These are phyloP conservation scores for Macrolepiota fuliginosa DNA, from an alignment of 768 basidiomycete genomes.

Conservation along the genomic window DNA sequence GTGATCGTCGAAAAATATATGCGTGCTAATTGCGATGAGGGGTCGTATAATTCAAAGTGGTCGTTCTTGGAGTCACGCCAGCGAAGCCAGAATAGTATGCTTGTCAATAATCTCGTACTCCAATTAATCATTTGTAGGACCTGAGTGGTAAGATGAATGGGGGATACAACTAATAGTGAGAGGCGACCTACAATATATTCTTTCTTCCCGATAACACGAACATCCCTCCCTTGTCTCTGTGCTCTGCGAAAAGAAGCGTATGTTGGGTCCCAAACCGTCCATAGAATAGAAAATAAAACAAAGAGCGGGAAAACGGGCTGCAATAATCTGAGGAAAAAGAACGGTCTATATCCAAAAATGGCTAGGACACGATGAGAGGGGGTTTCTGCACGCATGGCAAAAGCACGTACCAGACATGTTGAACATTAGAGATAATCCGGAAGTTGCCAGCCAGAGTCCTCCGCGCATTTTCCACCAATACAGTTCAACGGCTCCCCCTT, in stretches of 20 bases:
- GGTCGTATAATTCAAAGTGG: constrained; percentile 31
- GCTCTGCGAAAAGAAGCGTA: constrained; percentile 60
- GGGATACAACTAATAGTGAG: neutral
- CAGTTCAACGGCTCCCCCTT: constrained; percentile 47
- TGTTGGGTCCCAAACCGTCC: constrained; percentile 87
- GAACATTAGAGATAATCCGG: constrained; percentile 38
- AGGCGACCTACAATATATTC: constrained; percentile 55
- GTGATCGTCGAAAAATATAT: constrained; percentile 48
- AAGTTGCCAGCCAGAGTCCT: constrained; percentile 55
- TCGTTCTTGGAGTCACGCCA: constrained; percentile 40
- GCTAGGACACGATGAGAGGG: constrained; percentile 23
- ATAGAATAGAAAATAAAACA: constrained; percentile 59
- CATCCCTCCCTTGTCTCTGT: constrained; percentile 66
- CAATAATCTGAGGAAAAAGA: constrained; percentile 23
- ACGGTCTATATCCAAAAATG: constrained; percentile 29
- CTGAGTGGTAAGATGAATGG: constrained; percentile 33
- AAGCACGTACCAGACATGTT: constrained; percentile 41
- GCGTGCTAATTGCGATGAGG: constrained; percentile 31
- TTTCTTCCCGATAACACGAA: constrained; percentile 63
- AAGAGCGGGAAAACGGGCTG: constrained; percentile 48
- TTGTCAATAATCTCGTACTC: constrained; percentile 51
- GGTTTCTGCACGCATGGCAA: constrained; percentile 16
- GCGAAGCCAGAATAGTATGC: constrained; percentile 39
- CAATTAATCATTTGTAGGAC: constrained; percentile 58
- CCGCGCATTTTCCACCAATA: constrained; percentile 72